Conservation (phyloP, 352 stramenopile genomes). For the Stramenopiles sp. region DNA sequence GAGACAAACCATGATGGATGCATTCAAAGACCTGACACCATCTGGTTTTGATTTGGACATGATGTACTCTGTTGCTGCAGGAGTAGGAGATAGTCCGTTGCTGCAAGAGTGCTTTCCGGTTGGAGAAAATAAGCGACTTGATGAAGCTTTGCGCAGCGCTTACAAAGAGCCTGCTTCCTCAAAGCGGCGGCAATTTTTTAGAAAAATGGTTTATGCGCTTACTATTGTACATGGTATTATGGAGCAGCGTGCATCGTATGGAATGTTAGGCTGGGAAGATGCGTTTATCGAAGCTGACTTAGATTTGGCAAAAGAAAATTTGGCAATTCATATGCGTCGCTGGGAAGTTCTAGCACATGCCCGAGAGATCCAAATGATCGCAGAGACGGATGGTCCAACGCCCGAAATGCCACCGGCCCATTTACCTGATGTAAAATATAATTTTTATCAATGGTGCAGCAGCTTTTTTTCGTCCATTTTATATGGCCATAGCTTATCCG, state of each 20-base stretch:
- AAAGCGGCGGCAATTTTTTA: background rate
- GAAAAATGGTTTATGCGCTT: background rate
- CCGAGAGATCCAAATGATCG: background rate
- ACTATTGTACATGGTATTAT: background rate
- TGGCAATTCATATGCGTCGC: background rate
- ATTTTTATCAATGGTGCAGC: background rate
- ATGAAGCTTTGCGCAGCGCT: background rate
- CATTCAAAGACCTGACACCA: background rate
- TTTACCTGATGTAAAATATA: background rate
- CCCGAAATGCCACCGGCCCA: background rate
- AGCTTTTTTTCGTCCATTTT: background rate
- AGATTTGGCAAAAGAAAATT: background rate
- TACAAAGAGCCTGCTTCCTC: background rate
- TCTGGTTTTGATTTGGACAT: background rate
- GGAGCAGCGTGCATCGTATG: background rate
- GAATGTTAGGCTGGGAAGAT: background rate
- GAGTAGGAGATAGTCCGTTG: background rate
- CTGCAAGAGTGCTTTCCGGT: background rate
- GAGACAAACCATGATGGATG: background rate
- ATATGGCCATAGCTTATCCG: background rate
- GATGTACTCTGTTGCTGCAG: background rate
- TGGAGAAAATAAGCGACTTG: background rate
- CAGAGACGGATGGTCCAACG: background rate
- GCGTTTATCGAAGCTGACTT: background rate
- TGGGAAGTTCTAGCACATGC: background rate